A percentile compares a stretch with the other conserved stretches of the same genome.
Conservation (phyloP, 805 yeast species). For the Soucietia sequanensis region DNA sequence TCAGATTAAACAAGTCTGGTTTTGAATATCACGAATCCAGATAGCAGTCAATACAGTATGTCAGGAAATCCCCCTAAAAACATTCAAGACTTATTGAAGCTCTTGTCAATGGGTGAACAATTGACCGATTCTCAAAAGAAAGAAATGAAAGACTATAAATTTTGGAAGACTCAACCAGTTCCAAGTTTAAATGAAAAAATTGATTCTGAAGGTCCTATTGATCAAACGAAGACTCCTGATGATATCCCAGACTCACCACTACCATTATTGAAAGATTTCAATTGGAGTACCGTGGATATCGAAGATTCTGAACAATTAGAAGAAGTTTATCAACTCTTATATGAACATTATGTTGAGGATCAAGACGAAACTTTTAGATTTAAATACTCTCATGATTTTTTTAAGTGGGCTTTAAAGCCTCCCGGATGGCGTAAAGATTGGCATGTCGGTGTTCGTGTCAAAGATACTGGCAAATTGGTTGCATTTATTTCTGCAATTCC, state of each 20-base stretch:
- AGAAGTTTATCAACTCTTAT: constrained; percentile 76
- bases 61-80: constrained; percentile 28
- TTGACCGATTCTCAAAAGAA: constrained; percentile 59
- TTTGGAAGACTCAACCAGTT: constrained; percentile 98
- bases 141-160: constrained; percentile 85
- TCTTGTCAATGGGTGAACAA: constrained; percentile 52
- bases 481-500: constrained; percentile 95
- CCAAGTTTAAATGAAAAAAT: constrained; percentile 68
- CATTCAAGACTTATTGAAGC: constrained; percentile 60
- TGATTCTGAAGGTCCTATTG: constrained; percentile 79
- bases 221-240: constrained; percentile 59
- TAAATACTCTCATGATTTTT: constrained; percentile 77
- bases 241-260: constrained; percentile 72
- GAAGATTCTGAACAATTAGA: constrained; percentile 54
- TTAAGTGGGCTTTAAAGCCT: constrained; percentile 90
- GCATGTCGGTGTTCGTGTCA: constrained; percentile 92
- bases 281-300: constrained; percentile 81
- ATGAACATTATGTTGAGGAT: constrained; percentile 94
- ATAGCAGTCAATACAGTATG: too few relatives aligned
- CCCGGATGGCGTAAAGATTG: constrained; percentile 92
- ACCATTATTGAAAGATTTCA: constrained; percentile 74
- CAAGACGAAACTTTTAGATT: constrained; percentile 89
- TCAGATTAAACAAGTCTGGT: too few relatives aligned
- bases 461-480: constrained; percentile 69
- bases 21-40: too few relatives aligned